Conservation (phyloP, 768 basidiomycete species). For the Lactifluus subvellereus region DNA sequence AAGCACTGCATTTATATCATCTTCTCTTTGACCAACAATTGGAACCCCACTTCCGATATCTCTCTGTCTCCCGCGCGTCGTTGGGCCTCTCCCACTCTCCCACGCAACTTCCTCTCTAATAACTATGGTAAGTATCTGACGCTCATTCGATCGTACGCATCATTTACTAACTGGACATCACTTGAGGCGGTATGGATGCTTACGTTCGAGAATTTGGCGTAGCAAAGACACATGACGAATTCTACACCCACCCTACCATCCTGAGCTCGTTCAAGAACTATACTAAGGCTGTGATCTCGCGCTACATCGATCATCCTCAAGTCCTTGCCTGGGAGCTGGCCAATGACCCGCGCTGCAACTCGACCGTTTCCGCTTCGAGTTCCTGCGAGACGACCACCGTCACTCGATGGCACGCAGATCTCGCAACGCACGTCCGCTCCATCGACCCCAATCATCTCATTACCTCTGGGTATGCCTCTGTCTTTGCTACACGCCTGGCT, state of each 20-base stretch:
- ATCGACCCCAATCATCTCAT: slow-evolving; percentile 37
- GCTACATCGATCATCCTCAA: slow-evolving; percentile 9
- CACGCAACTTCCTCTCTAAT: slow-evolving; percentile 31
- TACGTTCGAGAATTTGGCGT: slow-evolving; percentile 32
- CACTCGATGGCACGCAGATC: slow-evolving; percentile 31
- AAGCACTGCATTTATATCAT: slow-evolving; percentile 42
- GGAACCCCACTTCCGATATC: slow-evolving; percentile 12
- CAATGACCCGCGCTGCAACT: slow-evolving; percentile 24
- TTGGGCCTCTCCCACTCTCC: slow-evolving; percentile 17
- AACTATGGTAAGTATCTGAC: slow-evolving; percentile 27
- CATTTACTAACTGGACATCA: neutral
- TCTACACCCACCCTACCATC: slow-evolving; percentile 35
- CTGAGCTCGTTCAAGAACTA: slow-evolving; percentile 17
- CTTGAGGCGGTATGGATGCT: slow-evolving; percentile 36
- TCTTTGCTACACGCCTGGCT: neutral
- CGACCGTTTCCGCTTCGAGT: slow-evolving; percentile 13
- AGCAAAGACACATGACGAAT: slow-evolving; percentile 33
- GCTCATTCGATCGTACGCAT: neutral
- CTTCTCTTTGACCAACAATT: slow-evolving; percentile 24
- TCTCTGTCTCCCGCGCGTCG: slow-evolving; percentile 1
- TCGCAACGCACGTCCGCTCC: slow-evolving; percentile 24
- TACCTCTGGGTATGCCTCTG: slow-evolving; percentile 29
- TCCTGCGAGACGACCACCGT: slow-evolving; percentile 30
- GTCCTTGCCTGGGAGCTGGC: slow-evolving; percentile 24
- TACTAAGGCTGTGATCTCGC: slow-evolving; percentile 15